phyloP scores from a whole-genome alignment of 2,329 filamentous ascomycete species.

The Aspergillus eucalypticola region DNA sequence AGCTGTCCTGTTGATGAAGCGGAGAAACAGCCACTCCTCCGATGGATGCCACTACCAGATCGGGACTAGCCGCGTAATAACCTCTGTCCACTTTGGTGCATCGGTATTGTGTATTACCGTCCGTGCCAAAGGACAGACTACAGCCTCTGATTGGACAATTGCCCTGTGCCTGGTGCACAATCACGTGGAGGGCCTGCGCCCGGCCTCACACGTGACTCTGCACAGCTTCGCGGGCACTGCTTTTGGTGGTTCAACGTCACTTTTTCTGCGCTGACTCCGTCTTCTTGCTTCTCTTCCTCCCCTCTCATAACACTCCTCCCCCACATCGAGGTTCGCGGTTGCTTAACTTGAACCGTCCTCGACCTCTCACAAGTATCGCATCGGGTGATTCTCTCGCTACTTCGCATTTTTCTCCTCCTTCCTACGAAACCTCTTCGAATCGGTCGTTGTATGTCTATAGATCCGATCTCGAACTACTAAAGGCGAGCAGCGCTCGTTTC shows the following conservation, averaged over 20 bases:
- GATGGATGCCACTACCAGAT: background rate
- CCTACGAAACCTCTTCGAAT: background rate
- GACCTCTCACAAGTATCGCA: background rate
- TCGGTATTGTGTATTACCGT: slow-evolving; percentile 25
- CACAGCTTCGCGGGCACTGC: slow-evolving; percentile 18
- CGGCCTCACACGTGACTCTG: slow-evolving; percentile 22
- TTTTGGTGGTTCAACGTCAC: slow-evolving; percentile 31
- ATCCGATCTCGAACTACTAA: slow-evolving; percentile 16
- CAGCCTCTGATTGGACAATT: slow-evolving; percentile 31
- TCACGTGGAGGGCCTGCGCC: slow-evolving; percentile 21
- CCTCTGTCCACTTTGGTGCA: slow-evolving; percentile 8
- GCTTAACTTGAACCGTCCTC: background rate
- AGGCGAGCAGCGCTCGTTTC: slow-evolving; percentile 32
- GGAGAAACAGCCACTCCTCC: slow-evolving; percentile 3
- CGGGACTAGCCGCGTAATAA: background rate
- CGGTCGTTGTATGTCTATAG: slow-evolving; percentile 25
- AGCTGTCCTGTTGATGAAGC: slow-evolving; percentile 19
- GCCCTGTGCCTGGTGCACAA: slow-evolving; percentile 2
- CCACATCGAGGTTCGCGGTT: background rate
- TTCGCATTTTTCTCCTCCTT: background rate
- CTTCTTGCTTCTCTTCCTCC: background rate
- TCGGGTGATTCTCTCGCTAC: background rate
- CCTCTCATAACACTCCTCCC: background rate
- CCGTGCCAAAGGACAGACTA: slow-evolving; percentile 32
- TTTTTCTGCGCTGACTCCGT: slow-evolving; percentile 26